Evolutionary conservation across 139 green algal species (phyloP), one percentile per base, ranked within the genome.

Genomic region (Tetraselmis striata): DNA sequence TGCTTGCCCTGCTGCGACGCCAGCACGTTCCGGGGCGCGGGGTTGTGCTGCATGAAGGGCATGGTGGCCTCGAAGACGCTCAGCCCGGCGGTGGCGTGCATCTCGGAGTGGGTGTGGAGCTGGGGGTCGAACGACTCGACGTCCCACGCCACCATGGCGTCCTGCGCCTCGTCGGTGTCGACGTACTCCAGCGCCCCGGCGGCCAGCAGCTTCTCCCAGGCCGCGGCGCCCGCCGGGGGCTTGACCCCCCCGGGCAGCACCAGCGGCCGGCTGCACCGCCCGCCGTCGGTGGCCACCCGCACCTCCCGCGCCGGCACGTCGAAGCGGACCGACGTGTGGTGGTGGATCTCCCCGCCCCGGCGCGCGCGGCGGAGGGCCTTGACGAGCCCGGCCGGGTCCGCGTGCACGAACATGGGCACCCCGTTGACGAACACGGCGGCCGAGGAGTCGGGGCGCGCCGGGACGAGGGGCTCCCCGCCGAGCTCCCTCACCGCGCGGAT

Each of bases 41-140:
- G 59, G 82, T 94, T 94, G 85, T 93, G 90, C 58, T 94, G 78
- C 0, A 84, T 79, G 79, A 93, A 90, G 1, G 91, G 91, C 75
- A 94, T 91, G 77, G 91, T 91, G n/a, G 67, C 85, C 1, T 79
- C 85, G 75, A 80, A 90, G 25, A 90, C 81, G 58, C 88, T 88
- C 2, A 94, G 79, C 79, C 91, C 91, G 79, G 92, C 87, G 26
- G 83, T 86, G 1, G 87, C 82, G 80, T 93, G 88, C 28, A 94
- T 88, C 85, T 94, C 91, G 82, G 84, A 92, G 78, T 94, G 91
- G 26, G 91, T 94, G 86, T 90, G 92, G 27, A 59, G 87, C 1
- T 85, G 11, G 11, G 84, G 82, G 59, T 23, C 11, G 26, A n/a
- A n/a, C n/a, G n/a, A n/a, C n/a, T n/a, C n/a, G n/a, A n/a, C n/a